A percentile compares a stretch with the other conserved stretches of the same genome.
phyloP scores from a whole-genome alignment of 2,329 filamentous ascomycete genomes.

The Neocatenulostroma microsporum region DNA sequence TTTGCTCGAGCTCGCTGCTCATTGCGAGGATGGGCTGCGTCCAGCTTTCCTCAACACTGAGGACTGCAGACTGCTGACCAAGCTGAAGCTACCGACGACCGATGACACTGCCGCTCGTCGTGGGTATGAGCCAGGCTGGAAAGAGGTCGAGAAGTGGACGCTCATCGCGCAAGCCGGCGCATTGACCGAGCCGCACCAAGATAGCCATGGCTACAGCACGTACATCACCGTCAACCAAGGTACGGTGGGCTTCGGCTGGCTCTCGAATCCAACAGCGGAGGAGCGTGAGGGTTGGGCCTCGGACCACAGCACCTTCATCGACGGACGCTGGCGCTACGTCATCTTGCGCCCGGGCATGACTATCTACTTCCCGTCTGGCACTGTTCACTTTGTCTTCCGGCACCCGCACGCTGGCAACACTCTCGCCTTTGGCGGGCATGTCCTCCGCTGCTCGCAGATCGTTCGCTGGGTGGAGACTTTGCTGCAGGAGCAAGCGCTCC shows the following conservation, averaged over 20 bases:
- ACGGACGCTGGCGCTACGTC: conserved; percentile 25
- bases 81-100: conserved; percentile 23
- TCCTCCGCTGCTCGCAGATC: conserved; percentile 27
- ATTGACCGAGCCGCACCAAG: conserved; percentile 28
- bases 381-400: conserved; percentile 29
- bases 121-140: conserved; percentile 24
- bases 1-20: conserved; percentile 26
- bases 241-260: conserved; percentile 26
- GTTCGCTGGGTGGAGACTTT: conserved; percentile 40
- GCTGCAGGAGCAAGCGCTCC: conserved; percentile 36
- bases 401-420: conserved; percentile 23
- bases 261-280: conserved; percentile 19
- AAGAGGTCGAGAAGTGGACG: conserved; percentile 30
- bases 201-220: conserved; percentile 28
- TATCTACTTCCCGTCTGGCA: conserved; percentile 27
- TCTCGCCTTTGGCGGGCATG: conserved; percentile 28
- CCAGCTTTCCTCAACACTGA: conserved; percentile 26
- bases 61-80: conserved; percentile 26
- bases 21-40: conserved; percentile 25
- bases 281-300: conserved; percentile 21
- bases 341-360: conserved; percentile 25
- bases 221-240: conserved; percentile 29
- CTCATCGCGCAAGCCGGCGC: conserved; percentile 28
- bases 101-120: conserved; percentile 21
- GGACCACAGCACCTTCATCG: conserved; percentile 14